A percentile compares a stretch with the other conserved stretches of the same genome.
Evolutionary conservation across 352 stramenopile genomes (phyloP).

Genomic region (Globisporangium irregulare): DNA sequence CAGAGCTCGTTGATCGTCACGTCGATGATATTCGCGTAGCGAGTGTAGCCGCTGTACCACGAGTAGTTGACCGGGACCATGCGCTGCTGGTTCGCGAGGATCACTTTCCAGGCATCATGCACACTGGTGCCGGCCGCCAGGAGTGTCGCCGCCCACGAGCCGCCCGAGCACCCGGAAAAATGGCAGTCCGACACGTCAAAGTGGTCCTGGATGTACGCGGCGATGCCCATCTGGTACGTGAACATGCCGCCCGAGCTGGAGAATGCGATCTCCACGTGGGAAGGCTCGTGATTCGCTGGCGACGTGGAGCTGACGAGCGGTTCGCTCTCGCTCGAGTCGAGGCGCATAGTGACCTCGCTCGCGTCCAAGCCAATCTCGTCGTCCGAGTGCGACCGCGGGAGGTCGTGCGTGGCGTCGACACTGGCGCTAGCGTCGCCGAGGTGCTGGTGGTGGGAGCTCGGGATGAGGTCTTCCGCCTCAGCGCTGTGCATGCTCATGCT

Average conservation of each 20-base stretch:
- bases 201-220: conserved; percentile 65
- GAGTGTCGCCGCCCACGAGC: conserved; percentile 37
- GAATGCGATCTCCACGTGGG: conserved; percentile 62
- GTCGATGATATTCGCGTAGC: conserved; percentile 51
- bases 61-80: conserved; percentile 33
- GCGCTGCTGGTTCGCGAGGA: conserved; percentile 46
- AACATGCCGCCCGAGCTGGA: conserved; percentile 65
- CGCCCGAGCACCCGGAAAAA: conserved; percentile 40
- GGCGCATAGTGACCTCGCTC: conserved; percentile 5
- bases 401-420: not conserved
- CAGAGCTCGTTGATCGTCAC: conserved; percentile 54
- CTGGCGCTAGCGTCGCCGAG: not conserved
- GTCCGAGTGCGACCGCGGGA: conserved; percentile 1
- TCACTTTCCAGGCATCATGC: conserved; percentile 37
- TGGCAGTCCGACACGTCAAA: conserved; percentile 44
- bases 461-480: conserved; percentile 4
- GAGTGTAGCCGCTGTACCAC: conserved; percentile 69
- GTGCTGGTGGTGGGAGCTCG: not conserved
- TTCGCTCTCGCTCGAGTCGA: not conserved
- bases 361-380: conserved; percentile 2
- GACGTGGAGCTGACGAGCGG: conserved; percentile 1
- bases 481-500: conserved; percentile 4
- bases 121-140: conserved; percentile 52
- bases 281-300: not conserved
- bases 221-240: conserved; percentile 73